Evolutionary conservation across 1,139 yeast genomes (phyloP), one percentile per base, ranked within the genome.

Genomic region (Protomyces macrosporus): DNA sequence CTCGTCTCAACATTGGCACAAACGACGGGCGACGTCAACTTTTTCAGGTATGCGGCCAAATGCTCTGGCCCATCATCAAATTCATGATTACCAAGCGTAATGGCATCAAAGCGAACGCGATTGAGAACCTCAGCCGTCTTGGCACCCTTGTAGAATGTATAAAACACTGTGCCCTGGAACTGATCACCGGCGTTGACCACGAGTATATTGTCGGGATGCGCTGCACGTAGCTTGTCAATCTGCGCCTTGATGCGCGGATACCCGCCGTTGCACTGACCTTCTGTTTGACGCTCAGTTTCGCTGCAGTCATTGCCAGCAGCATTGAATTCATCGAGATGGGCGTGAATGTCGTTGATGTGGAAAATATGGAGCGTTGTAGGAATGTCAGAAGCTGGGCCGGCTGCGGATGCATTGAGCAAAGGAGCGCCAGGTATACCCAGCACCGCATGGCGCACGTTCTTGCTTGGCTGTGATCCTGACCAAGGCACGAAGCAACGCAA

Each of bases 31-130:
- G 45, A 12, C 34, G 63, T 53, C 45, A 60, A 32, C n/a, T 53
- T 53, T 12, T 35, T 58, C 42, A 60, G 58, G 34, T 53, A 60
- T 9, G 58, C 39, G 10, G 58, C 63, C 10, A 60, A 37, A 45
- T 53, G 63, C 36, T 60, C 63, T 9, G 58, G 58, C 9, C 63
- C 63, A 34, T 60, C 63, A 32, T 60, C 63, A 35, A 60, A 60
- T 45, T 60, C 63, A 48, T 60, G 63, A 16, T 60, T 60, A 7
- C 63, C 63, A 6, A 60, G 55, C 14, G 63, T 60, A 6, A 40
- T 54, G 4, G 63, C 63, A 45, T 60, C 63, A 45, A 60, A 53
- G 7, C 45, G 42, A 39, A 60, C 35, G 23, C 33, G 39, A 45
- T 60, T 53, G 36, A 60, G 37, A 16, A 60, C 37, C 30, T 53